Evolutionary conservation across 176 grass and related monocot species (phyloP).

Genomic region (Lolium multiflorum): DNA sequence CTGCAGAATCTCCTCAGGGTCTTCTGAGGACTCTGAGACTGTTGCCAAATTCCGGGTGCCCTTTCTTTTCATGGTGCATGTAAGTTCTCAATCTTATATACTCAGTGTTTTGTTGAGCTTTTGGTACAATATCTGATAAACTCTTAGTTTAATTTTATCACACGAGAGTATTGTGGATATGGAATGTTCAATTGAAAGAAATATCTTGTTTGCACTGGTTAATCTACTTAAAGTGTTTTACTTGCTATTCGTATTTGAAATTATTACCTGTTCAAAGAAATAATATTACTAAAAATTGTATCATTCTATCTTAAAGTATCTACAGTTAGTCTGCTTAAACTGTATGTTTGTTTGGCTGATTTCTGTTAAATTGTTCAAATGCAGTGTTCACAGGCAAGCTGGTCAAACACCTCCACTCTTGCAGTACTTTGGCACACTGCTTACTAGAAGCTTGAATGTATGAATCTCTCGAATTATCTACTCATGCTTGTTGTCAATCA

Average conservation of each 20-base stretch:
- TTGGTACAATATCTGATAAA: not conserved
- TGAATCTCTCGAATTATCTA: conserved; percentile 48
- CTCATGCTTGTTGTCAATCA: conserved; percentile 87
- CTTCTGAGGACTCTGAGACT: conserved; percentile 86
- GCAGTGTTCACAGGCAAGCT: conserved; percentile 88
- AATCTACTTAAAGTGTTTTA: conserved; percentile 1
- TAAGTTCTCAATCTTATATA: conserved; percentile 14
- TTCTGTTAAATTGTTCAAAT: conserved; percentile 35
- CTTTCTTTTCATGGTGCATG: conserved; percentile 25
- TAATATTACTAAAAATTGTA: not conserved
- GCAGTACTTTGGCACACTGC: conserved; percentile 89
- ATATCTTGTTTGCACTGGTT: not conserved
- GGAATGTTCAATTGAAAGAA: not conserved
- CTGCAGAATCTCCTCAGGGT: conserved; percentile 92
- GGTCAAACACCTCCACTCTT: conserved; percentile 88
- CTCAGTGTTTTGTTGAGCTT: not conserved
- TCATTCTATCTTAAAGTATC: not conserved
- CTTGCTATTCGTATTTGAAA: not conserved
- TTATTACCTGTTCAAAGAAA: conserved; percentile 4
- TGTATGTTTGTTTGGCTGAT: conserved; percentile 10
- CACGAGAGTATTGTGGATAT: not conserved
- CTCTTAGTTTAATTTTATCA: no score
- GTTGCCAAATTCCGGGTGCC: conserved; percentile 95
- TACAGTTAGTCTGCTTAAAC: conserved; percentile 21
- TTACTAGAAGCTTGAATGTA: conserved; percentile 94